Conservation (phyloP, 441 rosid genomes). For the Theobroma grandiflorum region DNA sequence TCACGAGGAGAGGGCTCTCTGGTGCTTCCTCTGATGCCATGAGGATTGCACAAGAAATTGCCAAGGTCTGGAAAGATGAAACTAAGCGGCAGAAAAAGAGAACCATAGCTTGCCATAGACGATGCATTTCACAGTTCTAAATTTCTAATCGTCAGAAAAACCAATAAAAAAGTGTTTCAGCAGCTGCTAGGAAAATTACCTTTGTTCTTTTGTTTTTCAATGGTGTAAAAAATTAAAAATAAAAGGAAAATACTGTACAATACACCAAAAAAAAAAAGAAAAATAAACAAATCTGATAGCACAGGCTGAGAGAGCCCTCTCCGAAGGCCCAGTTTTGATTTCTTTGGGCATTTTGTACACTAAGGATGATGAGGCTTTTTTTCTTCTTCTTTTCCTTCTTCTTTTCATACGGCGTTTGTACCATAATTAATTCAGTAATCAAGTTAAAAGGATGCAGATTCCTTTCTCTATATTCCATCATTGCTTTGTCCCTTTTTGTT, state of each 20-base stretch:
- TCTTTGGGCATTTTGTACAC: slow-evolving; percentile 61
- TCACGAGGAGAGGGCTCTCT: slow-evolving; percentile 89
- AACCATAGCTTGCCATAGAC: slow-evolving; percentile 60
- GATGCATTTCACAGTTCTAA: slow-evolving; percentile 82
- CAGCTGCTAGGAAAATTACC: slow-evolving; percentile 13
- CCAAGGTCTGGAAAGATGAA: slow-evolving; percentile 72
- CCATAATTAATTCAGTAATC: slow-evolving; percentile 13
- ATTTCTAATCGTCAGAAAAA: background rate
- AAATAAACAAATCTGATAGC: slow-evolving; percentile 30
- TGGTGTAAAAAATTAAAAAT: slow-evolving; percentile 19
- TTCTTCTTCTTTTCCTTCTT: slow-evolving; percentile 7
- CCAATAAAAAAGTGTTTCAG: background rate
- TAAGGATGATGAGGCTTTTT: slow-evolving; percentile 70
- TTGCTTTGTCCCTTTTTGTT: background rate
- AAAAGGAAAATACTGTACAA: slow-evolving; percentile 17
- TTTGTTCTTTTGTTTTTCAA: background rate
- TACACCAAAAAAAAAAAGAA: slow-evolving; percentile 31
- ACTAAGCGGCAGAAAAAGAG: slow-evolving; percentile 62
- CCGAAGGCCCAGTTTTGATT: slow-evolving; percentile 61
- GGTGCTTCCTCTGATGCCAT: slow-evolving; percentile 79
- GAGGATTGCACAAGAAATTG: slow-evolving; percentile 73
- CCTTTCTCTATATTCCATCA: slow-evolving; percentile 19
- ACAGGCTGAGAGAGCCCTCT: slow-evolving; percentile 57
- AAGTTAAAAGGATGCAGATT: slow-evolving; percentile 7
- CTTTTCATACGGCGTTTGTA: slow-evolving; percentile 25